Conservation (phyloP, 345 rosid species). For the Combretum micranthum region DNA sequence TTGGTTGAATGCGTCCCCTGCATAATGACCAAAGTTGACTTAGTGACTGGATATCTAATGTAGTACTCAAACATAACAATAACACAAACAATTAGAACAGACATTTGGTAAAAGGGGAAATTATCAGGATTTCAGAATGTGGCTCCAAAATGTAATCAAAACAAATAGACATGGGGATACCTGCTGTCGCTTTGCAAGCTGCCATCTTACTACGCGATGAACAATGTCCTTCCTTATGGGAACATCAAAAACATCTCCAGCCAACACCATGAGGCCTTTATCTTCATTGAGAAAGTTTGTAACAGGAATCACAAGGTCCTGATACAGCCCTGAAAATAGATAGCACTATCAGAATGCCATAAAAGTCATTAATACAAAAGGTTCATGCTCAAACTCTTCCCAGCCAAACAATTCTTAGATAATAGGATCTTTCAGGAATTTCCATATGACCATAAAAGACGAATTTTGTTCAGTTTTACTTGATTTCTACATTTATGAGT, state of each 20-base stretch:
- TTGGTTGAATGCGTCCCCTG: constrained; percentile 96
- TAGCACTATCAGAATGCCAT: neutral
- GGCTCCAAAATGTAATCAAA: constrained; percentile 4
- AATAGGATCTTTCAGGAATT: no score
- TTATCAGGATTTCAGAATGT: neutral
- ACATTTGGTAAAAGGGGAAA: neutral
- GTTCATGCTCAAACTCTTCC: constrained; percentile 1
- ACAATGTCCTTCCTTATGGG: constrained; percentile 87
- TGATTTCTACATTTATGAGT: no score
- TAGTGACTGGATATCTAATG: constrained; percentile 1
- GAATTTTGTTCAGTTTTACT: no score
- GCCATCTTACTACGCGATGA: constrained; percentile 84
- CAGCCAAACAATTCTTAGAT: neutral
- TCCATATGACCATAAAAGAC: no score
- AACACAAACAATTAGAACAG: neutral
- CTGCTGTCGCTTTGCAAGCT: constrained; percentile 90
- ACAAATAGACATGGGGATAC: constrained; percentile 20
- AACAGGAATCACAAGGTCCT: constrained; percentile 79
- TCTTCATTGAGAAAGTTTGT: constrained; percentile 70
- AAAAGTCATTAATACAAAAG: neutral
- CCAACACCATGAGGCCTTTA: constrained; percentile 78
- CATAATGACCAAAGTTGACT: constrained; percentile 3
- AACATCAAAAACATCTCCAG: constrained; percentile 93
- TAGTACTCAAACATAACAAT: constrained; percentile 1
- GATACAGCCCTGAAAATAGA: constrained; percentile 43